phyloP scores from a whole-genome alignment of 1,139 yeast genomes.

The Yamadazyma blattariae region DNA sequence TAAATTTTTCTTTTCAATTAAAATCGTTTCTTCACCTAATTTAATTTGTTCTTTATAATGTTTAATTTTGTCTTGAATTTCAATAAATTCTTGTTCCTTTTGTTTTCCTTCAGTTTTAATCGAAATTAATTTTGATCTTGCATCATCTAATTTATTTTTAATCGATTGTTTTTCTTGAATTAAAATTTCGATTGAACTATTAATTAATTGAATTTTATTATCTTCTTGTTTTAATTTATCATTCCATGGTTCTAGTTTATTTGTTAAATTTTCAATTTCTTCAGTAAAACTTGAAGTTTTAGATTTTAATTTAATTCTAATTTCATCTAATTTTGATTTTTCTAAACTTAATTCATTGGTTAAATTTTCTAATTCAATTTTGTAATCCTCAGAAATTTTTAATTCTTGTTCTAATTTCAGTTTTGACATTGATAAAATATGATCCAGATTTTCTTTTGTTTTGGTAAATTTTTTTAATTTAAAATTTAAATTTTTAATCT shows the following conservation, averaged over 20 bases:
- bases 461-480: constrained; percentile 66
- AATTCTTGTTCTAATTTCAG: constrained; percentile 46
- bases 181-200: constrained; percentile 63
- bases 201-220: constrained; percentile 62
- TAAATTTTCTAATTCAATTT: constrained; percentile 44
- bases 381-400: constrained; percentile 40
- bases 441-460: constrained; percentile 35
- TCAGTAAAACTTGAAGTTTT: constrained; percentile 67
- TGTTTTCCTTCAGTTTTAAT: constrained; percentile 53
- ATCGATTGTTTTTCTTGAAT: constrained; percentile 45
- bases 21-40: constrained; percentile 58
- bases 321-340: constrained; percentile 52
- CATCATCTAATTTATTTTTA: constrained; percentile 43
- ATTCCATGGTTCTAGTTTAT: constrained; percentile 81
- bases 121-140: constrained; percentile 45
- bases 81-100: constrained; percentile 45
- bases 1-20: constrained; percentile 45
- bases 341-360: constrained; percentile 50
- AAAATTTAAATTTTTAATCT: constrained; percentile 57
- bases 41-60: constrained; percentile 52
- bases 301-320: constrained; percentile 65
- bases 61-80: constrained; percentile 42
- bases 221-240: constrained; percentile 63
- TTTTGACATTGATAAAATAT: constrained; percentile 38
- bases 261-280: constrained; percentile 62